These are phyloP conservation scores for Hyaloperonospora arabidopsidis DNA, from an alignment of 352 stramenopile species.

Conservation along the genomic window DNA sequence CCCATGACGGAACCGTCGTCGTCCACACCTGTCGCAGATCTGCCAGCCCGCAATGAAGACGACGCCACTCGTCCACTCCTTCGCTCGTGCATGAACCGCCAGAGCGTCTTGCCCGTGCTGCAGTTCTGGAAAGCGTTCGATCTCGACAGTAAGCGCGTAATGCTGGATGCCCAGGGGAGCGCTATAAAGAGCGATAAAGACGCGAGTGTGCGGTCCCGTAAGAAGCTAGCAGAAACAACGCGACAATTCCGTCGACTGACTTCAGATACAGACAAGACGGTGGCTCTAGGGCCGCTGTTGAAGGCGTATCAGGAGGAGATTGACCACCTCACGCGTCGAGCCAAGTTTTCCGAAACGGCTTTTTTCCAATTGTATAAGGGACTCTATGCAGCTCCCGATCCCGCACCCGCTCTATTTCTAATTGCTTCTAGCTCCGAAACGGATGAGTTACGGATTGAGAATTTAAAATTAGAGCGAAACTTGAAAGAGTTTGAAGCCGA, in stretches of 20 bases:
- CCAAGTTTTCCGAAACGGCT: constrained; percentile 86
- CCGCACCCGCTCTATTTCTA: constrained; percentile 58
- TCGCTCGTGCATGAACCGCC: constrained; percentile 19
- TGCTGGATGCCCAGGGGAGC: constrained; percentile 65
- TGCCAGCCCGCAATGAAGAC: constrained; percentile 7
- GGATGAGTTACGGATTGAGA: constrained; percentile 83
- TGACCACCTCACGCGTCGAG: constrained; percentile 85
- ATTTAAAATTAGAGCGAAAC: constrained; percentile 84
- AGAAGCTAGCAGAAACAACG: constrained; percentile 80
- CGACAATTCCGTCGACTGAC: constrained; percentile 71
- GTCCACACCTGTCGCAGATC: no score
- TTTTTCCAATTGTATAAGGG: constrained; percentile 86
- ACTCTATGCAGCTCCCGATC: constrained; percentile 82
- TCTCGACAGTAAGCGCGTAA: constrained; percentile 78
- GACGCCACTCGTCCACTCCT: constrained; percentile 6
- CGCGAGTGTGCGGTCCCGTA: constrained; percentile 62
- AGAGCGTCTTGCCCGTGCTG: constrained; percentile 44
- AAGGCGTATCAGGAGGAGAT: constrained; percentile 90
- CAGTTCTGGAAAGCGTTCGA: constrained; percentile 85
- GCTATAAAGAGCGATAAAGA: constrained; percentile 84
- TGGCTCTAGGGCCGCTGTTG: constrained; percentile 49
- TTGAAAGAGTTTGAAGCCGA: constrained; percentile 91
- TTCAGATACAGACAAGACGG: constrained; percentile 62
- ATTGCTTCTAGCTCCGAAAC: constrained; percentile 30
- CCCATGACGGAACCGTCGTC: constrained; percentile 23